phyloP scores from a whole-genome alignment of 2,329 filamentous ascomycete species.

The Fusarium subtropicale region DNA sequence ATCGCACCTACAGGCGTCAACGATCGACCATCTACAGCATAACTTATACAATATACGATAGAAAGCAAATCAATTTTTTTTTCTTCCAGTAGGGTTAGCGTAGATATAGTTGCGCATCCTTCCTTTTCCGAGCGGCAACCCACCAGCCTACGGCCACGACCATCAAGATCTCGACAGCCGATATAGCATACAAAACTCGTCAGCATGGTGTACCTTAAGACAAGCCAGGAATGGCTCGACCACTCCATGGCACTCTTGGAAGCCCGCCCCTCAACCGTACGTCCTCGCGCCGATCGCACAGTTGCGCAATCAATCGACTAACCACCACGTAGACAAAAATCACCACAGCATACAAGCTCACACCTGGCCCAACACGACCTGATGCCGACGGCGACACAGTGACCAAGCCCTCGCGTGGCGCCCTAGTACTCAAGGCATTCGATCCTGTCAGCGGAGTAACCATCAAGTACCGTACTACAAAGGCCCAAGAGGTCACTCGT shows the following conservation, averaged over 20 bases:
- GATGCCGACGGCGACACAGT: constrained; percentile 46
- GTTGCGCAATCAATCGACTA: constrained; percentile 13
- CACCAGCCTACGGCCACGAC: constrained; percentile 19
- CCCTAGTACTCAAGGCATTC: constrained; percentile 88
- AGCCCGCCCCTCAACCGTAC: constrained; percentile 85
- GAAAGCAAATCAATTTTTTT: not conserved
- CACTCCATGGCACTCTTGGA: constrained; percentile 87
- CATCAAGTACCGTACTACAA: constrained; percentile 91
- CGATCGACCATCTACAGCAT: not conserved
- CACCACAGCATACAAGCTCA: constrained; percentile 90
- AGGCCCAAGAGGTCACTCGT: constrained; percentile 88
- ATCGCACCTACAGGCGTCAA: constrained; percentile 2
- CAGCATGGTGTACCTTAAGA: constrained; percentile 79
- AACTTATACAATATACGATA: not conserved
- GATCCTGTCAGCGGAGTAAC: constrained; percentile 84
- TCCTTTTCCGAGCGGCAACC: constrained; percentile 1
- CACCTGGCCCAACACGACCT: constrained; percentile 52
- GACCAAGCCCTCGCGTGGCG: constrained; percentile 69
- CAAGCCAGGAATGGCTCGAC: constrained; percentile 90
- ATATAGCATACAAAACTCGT: not conserved
- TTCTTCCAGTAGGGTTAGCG: not conserved
- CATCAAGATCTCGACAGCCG: not conserved
- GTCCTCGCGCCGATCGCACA: constrained; percentile 43
- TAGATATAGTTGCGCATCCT: not conserved
- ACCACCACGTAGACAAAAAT: constrained; percentile 77